Conservation (phyloP, 208 protist genomes). For the Leishmania tarentolae region DNA sequence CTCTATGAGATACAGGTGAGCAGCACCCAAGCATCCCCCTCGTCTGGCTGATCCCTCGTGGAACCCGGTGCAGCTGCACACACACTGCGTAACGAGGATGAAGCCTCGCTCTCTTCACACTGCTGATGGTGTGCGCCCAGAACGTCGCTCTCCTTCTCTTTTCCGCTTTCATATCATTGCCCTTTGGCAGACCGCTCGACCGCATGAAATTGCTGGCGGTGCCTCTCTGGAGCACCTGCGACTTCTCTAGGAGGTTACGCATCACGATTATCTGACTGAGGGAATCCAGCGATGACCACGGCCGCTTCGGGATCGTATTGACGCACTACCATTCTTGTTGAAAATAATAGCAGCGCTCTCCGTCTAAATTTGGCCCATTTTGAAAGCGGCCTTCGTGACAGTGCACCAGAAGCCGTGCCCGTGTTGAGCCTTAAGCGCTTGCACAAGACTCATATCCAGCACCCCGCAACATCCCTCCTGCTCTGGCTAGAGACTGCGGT, state of each 20-base stretch:
- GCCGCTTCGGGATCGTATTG: background rate
- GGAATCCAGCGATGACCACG: too few species aligned
- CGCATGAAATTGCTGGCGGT: too few species aligned
- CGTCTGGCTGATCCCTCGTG: background rate
- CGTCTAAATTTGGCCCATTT: background rate
- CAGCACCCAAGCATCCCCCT: background rate
- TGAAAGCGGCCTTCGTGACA: background rate
- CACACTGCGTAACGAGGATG: too few species aligned
- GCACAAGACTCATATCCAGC: slow-evolving; percentile 15
- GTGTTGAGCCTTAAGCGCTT: slow-evolving; percentile 3
- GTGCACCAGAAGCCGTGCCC: slow-evolving; percentile 4
- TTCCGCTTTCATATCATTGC: too few species aligned
- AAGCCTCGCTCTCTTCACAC: too few species aligned
- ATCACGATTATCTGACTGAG: too few species aligned
- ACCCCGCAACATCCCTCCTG: slow-evolving; percentile 1
- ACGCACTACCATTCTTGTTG: background rate
- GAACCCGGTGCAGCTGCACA: background rate
- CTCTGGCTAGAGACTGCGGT: slow-evolving; percentile 7
- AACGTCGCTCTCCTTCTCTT: too few species aligned
- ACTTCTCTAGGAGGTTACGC: too few species aligned
- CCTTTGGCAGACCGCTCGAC: too few species aligned
- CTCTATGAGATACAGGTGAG: background rate
- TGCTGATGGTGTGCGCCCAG: too few species aligned
- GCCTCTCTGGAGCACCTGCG: too few species aligned
- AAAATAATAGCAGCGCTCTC: background rate